Evolutionary conservation across 2,329 filamentous ascomycete species (phyloP).

Genomic region (Beauveria australis): DNA sequence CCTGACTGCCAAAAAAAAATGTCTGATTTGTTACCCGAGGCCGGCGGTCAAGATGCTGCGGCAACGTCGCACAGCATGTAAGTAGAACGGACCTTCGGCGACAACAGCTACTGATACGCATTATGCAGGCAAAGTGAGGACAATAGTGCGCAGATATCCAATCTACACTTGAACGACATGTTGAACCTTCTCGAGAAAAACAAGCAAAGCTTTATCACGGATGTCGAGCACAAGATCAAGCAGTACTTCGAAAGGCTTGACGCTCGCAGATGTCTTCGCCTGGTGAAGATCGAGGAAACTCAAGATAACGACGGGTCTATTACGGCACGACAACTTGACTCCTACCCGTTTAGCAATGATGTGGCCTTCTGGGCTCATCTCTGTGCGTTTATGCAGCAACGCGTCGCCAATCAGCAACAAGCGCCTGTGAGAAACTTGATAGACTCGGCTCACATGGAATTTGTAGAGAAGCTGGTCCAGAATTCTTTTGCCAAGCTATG

Average conservation of each 20-base stretch:
- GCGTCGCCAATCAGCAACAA: neutral
- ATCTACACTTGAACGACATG: neutral
- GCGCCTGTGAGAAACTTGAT: neutral
- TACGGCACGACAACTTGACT: rapidly evolving
- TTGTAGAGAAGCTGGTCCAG: neutral
- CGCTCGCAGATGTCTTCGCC: neutral
- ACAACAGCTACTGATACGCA: neutral
- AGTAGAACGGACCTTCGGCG: neutral
- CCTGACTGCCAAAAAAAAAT: neutral
- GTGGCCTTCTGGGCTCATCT: neutral
- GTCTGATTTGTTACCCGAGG: neutral
- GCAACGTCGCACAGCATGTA: neutral
- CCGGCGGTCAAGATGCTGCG: neutral
- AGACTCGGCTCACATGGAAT: neutral
- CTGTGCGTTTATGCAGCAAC: neutral
- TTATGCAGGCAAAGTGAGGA: too few relatives aligned
- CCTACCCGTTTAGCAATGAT: neutral
- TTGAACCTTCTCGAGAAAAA: neutral
- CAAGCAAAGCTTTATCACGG: too few relatives aligned
- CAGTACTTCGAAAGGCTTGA: neutral
- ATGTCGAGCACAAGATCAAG: too few relatives aligned
- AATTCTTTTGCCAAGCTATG: too few relatives aligned
- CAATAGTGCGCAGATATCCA: too few relatives aligned
- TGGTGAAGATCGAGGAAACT: neutral
- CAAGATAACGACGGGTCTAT: neutral